These are phyloP conservation scores for Aspergillus amoenus DNA, from an alignment of 2,329 filamentous ascomycete species.

Conservation along the genomic window DNA sequence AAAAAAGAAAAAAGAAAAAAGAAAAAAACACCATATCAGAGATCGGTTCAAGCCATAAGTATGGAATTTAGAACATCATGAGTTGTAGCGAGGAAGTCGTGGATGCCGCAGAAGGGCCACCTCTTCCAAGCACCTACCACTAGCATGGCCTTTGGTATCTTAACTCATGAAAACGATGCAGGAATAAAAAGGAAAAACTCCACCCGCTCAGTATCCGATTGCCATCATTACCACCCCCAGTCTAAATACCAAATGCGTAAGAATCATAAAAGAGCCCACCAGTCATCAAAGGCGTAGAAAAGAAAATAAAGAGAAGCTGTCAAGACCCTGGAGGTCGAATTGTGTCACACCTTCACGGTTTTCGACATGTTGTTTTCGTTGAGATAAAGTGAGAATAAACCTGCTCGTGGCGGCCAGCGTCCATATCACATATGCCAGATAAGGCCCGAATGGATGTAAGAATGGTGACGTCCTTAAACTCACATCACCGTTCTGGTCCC, in stretches of 20 bases:
- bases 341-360: not conserved
- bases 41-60: slow-evolving; percentile 2
- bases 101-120: slow-evolving; percentile 5
- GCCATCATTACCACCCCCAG: slow-evolving; percentile 10
- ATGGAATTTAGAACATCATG: slow-evolving; percentile 4
- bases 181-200: slow-evolving; percentile 16
- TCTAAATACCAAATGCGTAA: slow-evolving; percentile 19
- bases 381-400: not conserved
- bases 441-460: not conserved
- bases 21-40: not conserved
- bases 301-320: not conserved
- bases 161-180: slow-evolving; percentile 17
- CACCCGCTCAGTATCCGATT: slow-evolving; percentile 17
- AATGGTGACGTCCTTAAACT: not conserved
- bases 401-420: not conserved
- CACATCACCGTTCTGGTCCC: not conserved
- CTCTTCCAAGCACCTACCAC: slow-evolving; percentile 11
- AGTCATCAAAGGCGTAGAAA: slow-evolving; percentile 5
- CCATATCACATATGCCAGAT: slow-evolving; percentile 1
- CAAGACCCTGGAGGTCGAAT: not conserved
- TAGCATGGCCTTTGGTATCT: slow-evolving; percentile 17
- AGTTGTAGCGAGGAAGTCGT: not conserved
- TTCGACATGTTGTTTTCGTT: not conserved
- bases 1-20: not conserved
- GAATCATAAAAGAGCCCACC: slow-evolving; percentile 9